These are phyloP conservation scores for Bauhinia variegata DNA, from an alignment of 306 rosid genomes.

Conservation along the genomic window DNA sequence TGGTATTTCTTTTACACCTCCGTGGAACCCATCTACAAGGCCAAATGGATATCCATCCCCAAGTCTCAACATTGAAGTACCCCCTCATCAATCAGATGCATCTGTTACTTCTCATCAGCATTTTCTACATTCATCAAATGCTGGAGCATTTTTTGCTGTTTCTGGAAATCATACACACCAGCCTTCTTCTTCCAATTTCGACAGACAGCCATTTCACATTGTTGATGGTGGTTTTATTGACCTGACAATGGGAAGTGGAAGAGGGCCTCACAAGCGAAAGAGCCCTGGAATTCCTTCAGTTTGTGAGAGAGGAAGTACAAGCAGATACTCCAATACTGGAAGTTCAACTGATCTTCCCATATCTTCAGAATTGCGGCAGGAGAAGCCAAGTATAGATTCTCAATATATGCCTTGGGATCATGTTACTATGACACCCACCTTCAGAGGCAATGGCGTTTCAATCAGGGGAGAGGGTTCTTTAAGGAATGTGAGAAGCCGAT, in stretches of 20 bases:
- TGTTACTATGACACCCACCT: slow-evolving; percentile 50
- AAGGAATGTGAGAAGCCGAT: slow-evolving; percentile 86
- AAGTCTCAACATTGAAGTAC: slow-evolving; percentile 55
- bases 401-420: slow-evolving; percentile 83
- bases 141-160: slow-evolving; percentile 55
- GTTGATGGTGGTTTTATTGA: slow-evolving; percentile 68
- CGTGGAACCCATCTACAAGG: slow-evolving; percentile 62
- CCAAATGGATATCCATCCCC: slow-evolving; percentile 66
- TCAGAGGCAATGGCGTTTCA: slow-evolving; percentile 69
- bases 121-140: slow-evolving; percentile 57
- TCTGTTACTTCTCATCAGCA: slow-evolving; percentile 66
- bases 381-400: slow-evolving; percentile 62
- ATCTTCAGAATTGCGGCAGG: slow-evolving; percentile 65
- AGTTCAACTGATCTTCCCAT: slow-evolving; percentile 65
- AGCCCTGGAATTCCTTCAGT: slow-evolving; percentile 78
- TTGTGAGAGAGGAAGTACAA: slow-evolving; percentile 75
- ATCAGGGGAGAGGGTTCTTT: slow-evolving; percentile 69
- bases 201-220: slow-evolving; percentile 61
- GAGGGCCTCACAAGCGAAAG: slow-evolving; percentile 81
- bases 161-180: slow-evolving; percentile 58
- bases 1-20: slow-evolving; percentile 58
- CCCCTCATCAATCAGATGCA: slow-evolving; percentile 63
- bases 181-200: slow-evolving; percentile 67
- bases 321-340: slow-evolving; percentile 65
- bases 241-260: slow-evolving; percentile 71